Conservation (phyloP, 164 flowering plant species). For the Tetrastigma voinierianum region DNA sequence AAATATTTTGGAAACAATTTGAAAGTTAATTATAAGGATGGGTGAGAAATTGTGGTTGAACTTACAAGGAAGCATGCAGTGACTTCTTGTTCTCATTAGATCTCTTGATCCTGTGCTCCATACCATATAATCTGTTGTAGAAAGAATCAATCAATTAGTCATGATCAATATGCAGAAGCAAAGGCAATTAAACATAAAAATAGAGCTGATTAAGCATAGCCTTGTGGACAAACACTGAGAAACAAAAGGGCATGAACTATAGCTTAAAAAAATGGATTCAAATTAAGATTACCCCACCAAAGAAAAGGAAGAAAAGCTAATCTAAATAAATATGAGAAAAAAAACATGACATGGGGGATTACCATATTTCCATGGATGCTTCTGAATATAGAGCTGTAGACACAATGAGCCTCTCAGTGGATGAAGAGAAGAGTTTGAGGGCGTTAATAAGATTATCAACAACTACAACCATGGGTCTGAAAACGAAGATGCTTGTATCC, state of each 20-base stretch:
- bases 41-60: not conserved
- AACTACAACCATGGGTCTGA: conserved; percentile 43
- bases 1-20: no score
- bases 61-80: conserved; percentile 44
- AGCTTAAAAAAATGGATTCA: no score
- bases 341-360: not conserved
- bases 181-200: not conserved
- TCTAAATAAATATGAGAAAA: not conserved
- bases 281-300: no score
- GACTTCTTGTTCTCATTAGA: conserved; percentile 31
- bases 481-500: conserved; percentile 41
- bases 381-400: conserved; percentile 45
- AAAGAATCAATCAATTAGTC: not conserved
- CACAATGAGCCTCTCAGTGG: conserved; percentile 45
- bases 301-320: not conserved
- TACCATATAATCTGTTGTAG: conserved; percentile 57
- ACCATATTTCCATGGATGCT: conserved; percentile 80
- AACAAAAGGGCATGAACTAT: no score
- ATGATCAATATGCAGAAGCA: not conserved
- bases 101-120: conserved; percentile 66
- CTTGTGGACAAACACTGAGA: no score
- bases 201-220: no score
- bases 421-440: conserved; percentile 41
- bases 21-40: no score
- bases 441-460: conserved; percentile 40